Evolutionary conservation across 441 rosid genomes (phyloP).

Genomic region (Erysimum pusillum): DNA sequence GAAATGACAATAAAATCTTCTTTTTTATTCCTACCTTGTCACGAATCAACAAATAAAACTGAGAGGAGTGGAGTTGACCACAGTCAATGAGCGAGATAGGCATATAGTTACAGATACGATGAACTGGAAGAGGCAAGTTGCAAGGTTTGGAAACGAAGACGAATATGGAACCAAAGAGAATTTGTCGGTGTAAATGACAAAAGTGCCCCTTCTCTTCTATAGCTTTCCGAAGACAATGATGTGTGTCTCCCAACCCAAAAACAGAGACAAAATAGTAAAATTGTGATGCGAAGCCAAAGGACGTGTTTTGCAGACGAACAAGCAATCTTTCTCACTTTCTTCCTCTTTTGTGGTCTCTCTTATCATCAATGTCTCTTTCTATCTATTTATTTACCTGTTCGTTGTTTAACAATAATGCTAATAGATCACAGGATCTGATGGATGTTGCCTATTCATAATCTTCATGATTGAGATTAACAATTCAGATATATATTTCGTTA

Average conservation of each 20-base stretch:
- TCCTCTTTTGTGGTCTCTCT: slow-evolving; percentile 37
- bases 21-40: neutral
- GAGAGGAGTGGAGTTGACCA: slow-evolving; percentile 16
- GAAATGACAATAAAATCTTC: neutral
- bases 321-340: slow-evolving; percentile 39
- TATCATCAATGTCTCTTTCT: slow-evolving; percentile 30
- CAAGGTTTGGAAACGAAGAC: slow-evolving; percentile 14
- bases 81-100: slow-evolving; percentile 14
- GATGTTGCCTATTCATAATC: slow-evolving; percentile 69
- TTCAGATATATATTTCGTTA: slow-evolving; percentile 29
- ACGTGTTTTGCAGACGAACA: slow-evolving; percentile 43
- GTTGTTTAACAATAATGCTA: neutral
- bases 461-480: slow-evolving; percentile 57
- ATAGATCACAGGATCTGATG: slow-evolving; percentile 49
- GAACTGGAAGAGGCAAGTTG: slow-evolving; percentile 25
- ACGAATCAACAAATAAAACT: neutral
- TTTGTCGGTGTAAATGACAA: slow-evolving; percentile 24
- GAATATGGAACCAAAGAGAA: slow-evolving; percentile 30
- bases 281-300: slow-evolving; percentile 39
- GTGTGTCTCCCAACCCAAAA: slow-evolving; percentile 37
- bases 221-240: slow-evolving; percentile 42
- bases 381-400: neutral
- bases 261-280: slow-evolving; percentile 44
- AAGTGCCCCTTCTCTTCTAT: slow-evolving; percentile 36
- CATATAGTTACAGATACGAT: slow-evolving; percentile 27